Evolutionary conservation across 768 basidiomycete species (phyloP), one percentile per base, ranked within the genome.

Genomic region (Collybia nuda): DNA sequence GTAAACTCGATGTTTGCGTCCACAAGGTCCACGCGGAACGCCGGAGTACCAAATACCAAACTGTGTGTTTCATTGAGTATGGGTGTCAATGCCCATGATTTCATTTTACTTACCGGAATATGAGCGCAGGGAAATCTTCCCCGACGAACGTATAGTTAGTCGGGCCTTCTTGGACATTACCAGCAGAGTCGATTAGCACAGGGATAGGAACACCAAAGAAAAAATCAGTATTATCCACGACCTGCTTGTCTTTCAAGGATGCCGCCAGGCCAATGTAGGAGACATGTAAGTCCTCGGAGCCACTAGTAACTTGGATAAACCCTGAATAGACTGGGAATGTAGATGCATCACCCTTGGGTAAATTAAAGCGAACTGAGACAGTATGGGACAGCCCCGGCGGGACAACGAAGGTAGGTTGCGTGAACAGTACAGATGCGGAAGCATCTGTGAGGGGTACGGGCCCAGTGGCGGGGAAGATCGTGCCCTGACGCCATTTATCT

Each of bases 321-420:
- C 84, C 84, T 26, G 80, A 81, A 67, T 77, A 84, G 48, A 84
- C 71, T 18, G 84, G 84, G 64, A 80, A 76, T 2, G 74, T 69
- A 23, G 70, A 61, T 23, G 77, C 68, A 50, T 80, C 66, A 11
- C 49, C 50, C 1, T 36, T 18, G 5, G 56, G 73, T 67, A 76
- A 70, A 0, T 63, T 70, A 67, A 88, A 78, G 18, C 58, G 59
- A 5, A 75, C 75, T 5, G 67, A 56, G 47, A 86, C 68, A 22
- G 62, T 60, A 24, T 70, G 68, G 5, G 72, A 65, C 48, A 67
- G 59, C 1, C 77, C 75, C 0, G 81, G 76, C 19, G 35, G 56
- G 22, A 86, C 65, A 14, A 70, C 75, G 60, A 87, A 67, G 4
- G 68, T 62, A 15, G 61, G 67, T 1, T 70, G 67, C 57, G 71